These are phyloP conservation scores for Puccinia hordei DNA, from an alignment of 1,284 basidiomycete species.

Conservation along the genomic window DNA sequence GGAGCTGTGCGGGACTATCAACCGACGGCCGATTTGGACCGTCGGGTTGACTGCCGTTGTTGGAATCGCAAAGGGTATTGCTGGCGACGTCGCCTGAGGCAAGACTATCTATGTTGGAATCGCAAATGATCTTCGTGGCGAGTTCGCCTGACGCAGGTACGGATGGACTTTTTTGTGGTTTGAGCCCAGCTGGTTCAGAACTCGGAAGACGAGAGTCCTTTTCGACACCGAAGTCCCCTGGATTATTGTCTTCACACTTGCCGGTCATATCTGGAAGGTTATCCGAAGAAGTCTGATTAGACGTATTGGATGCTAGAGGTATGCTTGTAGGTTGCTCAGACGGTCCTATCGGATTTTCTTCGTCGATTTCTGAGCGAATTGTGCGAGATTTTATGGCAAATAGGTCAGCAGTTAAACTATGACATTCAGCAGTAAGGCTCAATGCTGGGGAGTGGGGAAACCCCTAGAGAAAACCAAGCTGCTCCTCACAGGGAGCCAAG, in stretches of 20 bases:
- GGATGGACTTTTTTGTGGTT: neutral
- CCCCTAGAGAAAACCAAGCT: neutral
- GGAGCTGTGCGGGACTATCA: neutral
- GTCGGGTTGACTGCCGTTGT: neutral
- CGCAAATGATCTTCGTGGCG: no score
- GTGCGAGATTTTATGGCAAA: neutral
- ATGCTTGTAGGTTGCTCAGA: neutral
- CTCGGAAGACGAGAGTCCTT: neutral
- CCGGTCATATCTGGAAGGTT: neutral
- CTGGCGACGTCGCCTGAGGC: neutral
- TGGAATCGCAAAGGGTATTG: neutral
- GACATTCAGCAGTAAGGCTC: neutral
- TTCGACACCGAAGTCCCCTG: neutral
- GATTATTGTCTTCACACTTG: neutral
- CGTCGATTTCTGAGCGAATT: constrained; percentile 12
- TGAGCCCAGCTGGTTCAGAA: neutral
- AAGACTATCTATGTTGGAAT: no score
- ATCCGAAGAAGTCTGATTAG: neutral
- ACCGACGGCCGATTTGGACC: neutral
- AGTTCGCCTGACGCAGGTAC: neutral
- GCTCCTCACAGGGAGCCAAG: neutral
- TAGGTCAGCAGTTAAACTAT: neutral
- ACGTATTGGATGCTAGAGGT: neutral
- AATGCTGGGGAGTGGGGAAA: neutral
- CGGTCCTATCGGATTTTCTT: constrained; percentile 5